Base-by-base conservation (phyloP, 2,329 filamentous ascomycete genomes). In the Beauveria australis region DNA sequence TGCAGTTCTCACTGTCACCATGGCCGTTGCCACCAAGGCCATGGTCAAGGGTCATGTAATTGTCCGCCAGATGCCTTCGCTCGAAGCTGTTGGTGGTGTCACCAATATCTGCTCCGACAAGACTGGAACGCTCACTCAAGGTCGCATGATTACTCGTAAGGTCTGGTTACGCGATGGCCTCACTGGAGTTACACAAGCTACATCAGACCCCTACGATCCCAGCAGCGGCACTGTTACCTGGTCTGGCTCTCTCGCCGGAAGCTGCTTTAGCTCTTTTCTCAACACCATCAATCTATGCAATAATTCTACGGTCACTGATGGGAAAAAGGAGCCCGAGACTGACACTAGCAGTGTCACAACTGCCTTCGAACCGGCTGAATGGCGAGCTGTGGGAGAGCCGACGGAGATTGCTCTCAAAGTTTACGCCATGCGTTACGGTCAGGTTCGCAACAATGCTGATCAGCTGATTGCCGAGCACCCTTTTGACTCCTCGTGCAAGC, bases 401-500 rank as follows among this genome's bases (percentile, higher is more conserved):
- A 91, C 88, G 3, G 88, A 91, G 66, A 89, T 91, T 62, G 87
- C 88, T 12, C 81, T 91, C 18, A 86, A 89, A 64, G 87, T 90
- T 10, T 87, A 91, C 63, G 86, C 87, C 52, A 85, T 86, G 75
- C 83, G 88, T 19, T 89, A 89, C 66, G 78, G 80, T 33, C 78
- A 79, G 62, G 78, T 75, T 56, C 80, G 80, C 68, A 69, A 71
- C 24, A 72, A 72, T n/a, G 66, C 70, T 26, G 77, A 79, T 60
- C 71, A 73, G 44, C 73, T 86, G 49, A 67, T 88, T 10, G 81
- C 83, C 1, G 88, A 91, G 67, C 87, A 87, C 59, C 87, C 87
- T 2, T 91, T 91, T 67, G 87, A 91, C 69, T 89, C 87, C 0
- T 83, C 83, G 43, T 82, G 87, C 72, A 91, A 91, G 75, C 81